These are phyloP conservation scores for Eucalyptus rudis DNA, from an alignment of 345 rosid genomes.

Conservation along the genomic window DNA sequence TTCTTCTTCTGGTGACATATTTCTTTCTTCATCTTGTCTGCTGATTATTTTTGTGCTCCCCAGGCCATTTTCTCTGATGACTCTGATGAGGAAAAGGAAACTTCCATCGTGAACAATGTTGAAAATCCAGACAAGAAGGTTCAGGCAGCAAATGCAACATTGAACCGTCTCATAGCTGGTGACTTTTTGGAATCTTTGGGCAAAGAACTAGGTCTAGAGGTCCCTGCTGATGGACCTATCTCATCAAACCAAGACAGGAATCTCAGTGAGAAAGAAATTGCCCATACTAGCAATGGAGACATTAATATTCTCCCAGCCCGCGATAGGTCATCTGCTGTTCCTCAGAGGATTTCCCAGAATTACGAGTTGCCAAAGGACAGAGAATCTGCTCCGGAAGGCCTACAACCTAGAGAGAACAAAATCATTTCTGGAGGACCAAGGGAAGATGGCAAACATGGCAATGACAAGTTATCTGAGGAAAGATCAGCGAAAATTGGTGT, in stretches of 20 bases:
- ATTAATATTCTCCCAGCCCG: background rate
- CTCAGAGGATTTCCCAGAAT: background rate
- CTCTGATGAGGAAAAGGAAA: slow-evolving; percentile 65
- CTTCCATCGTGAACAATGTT: slow-evolving; percentile 4
- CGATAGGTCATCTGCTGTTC: background rate
- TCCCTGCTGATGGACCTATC: slow-evolving; percentile 55
- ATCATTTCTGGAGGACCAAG: background rate
- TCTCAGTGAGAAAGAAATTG: slow-evolving; percentile 13
- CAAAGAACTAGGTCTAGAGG: slow-evolving; percentile 92
- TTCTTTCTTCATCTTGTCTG: background rate
- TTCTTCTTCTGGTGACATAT: background rate
- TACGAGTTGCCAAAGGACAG: background rate
- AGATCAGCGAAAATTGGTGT: background rate
- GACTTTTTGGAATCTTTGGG: slow-evolving; percentile 91
- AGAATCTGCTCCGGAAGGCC: background rate
- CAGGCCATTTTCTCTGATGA: slow-evolving; percentile 96
- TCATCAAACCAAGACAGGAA: slow-evolving; percentile 4
- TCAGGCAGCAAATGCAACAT: slow-evolving; percentile 64
- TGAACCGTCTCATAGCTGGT: slow-evolving; percentile 87
- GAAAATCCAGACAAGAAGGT: slow-evolving; percentile 55
- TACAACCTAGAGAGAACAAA: background rate
- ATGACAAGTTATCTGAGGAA: slow-evolving; percentile 1
- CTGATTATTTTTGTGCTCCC: background rate
- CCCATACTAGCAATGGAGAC: background rate
- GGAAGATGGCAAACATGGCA: slow-evolving; percentile 1